Evolutionary conservation across 192 early-diverging fungal genomes (phyloP), one percentile per base, ranked within the genome.

Genomic region (Gaertneriomyces sp.): DNA sequence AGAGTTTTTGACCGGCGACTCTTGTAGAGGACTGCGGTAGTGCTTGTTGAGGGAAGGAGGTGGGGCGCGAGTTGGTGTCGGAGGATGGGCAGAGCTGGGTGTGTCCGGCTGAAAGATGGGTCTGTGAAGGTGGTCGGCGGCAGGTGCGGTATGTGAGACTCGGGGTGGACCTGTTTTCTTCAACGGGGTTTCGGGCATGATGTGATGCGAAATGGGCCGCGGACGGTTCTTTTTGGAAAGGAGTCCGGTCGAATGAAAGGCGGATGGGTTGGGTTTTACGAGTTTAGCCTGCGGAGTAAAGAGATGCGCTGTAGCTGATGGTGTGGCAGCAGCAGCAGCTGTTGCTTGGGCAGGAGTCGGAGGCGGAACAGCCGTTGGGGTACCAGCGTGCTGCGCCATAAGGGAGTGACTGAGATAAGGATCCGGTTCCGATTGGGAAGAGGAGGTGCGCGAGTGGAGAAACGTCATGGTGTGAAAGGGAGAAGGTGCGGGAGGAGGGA

Each of bases 241-340:
- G 11, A 79, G 43, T 3, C 77, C 77, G 7, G 77, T 75, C 40
- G 77, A 76, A 50, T 76, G 73, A 41, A 79, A 79, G 5, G 74
- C 77, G 14, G 64, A 46, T 10, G 74, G 59, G 19, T 69, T 50
- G 4, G 77, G 77, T 50, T 73, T 76, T 5, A 74, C 77, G 12
- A 79, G 66, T 45, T 66, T 72, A 39, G 39, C 11, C 60, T 72
- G 62, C 0, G 70, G 70, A 7, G 70, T 72, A 45, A 66, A 61
- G 59, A 66, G 66, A 33, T 33, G 25, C 11, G 55, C 45, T 9
- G 53, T 58, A 19, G 20, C 69, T 33, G 25, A 33, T 33, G 25
- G 25, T 33, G 2, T 33, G 25, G 25, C 2, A 33, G 25, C 25
- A 33, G 25, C 2, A 33, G 25, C 25, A 0, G 25, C 25, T 33